Conservation (phyloP, 345 rosid genomes). For the Salix suchowensis region DNA sequence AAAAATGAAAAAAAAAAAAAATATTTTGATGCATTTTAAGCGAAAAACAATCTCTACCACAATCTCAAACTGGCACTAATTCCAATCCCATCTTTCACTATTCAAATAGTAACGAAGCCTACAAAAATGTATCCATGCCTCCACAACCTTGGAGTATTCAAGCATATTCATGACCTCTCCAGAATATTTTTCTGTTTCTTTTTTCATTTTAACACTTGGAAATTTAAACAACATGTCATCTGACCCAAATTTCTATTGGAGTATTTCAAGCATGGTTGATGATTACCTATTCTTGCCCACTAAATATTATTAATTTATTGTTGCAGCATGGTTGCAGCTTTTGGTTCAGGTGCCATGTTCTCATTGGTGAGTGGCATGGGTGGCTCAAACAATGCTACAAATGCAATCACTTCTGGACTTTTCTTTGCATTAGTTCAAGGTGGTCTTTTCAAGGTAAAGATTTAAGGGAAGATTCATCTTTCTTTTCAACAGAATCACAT, state of each 20-base stretch:
- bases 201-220: not conserved
- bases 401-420: conserved; percentile 71
- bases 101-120: too few species aligned
- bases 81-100: too few species aligned
- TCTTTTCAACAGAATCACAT: not conserved
- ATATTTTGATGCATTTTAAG: too few species aligned
- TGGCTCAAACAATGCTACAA: conserved; percentile 60
- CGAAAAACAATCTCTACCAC: too few species aligned
- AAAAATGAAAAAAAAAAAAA: too few species aligned
- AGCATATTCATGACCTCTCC: not conserved
- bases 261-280: too few species aligned
- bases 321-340: conserved; percentile 90
- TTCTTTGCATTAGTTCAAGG: conserved; percentile 84
- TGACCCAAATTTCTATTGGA: not conserved
- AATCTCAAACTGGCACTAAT: too few species aligned
- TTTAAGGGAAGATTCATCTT: not conserved
- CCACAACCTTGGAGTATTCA: not conserved
- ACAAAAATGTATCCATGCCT: too few species aligned
- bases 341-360: conserved; percentile 86
- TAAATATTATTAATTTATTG: conserved; percentile 1
- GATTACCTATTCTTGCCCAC: not conserved
- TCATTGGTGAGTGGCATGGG: conserved; percentile 81
- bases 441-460: conserved; percentile 66
- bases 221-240: too few species aligned
- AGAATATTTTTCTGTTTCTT: not conserved